Evolutionary conservation across 1,284 basidiomycete genomes (phyloP).

Genomic region (Pyrrhoderma lamaoense): DNA sequence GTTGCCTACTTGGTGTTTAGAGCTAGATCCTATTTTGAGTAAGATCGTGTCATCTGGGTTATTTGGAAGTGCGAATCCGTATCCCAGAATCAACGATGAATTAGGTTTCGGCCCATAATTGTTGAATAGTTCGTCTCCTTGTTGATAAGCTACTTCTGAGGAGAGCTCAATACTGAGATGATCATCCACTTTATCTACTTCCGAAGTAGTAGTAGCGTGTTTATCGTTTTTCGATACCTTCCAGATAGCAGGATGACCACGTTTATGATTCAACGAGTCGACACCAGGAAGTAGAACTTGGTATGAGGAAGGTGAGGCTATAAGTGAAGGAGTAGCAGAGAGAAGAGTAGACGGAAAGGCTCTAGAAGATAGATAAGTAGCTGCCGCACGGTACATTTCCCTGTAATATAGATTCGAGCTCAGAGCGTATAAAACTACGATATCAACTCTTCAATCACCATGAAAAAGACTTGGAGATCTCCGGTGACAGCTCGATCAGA

Average conservation of each 20-base stretch:
- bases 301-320: slow-evolving; percentile 44
- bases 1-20: slow-evolving; percentile 22
- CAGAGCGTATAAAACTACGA: neutral
- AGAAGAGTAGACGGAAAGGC: slow-evolving; percentile 83
- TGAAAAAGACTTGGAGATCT: slow-evolving; percentile 49
- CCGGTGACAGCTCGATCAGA: slow-evolving; percentile 30
- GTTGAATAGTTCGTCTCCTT: slow-evolving; percentile 70
- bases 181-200: slow-evolving; percentile 19
- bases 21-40: slow-evolving; percentile 58
- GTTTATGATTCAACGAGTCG: slow-evolving; percentile 78
- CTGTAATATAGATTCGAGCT: slow-evolving; percentile 32
- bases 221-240: slow-evolving; percentile 39
- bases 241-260: slow-evolving; percentile 73
- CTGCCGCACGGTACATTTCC: slow-evolving; percentile 61
- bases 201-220: neutral
- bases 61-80: slow-evolving; percentile 70
- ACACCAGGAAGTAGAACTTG: slow-evolving; percentile 81
- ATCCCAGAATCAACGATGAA: slow-evolving; percentile 79
- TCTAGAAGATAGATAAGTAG: slow-evolving; percentile 77
- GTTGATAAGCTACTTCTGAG: slow-evolving; percentile 35
- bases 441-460: slow-evolving; percentile 49
- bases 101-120: slow-evolving; percentile 86
- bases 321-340: slow-evolving; percentile 46
- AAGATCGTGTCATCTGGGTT: slow-evolving; percentile 84
- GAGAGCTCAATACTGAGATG: slow-evolving; percentile 31